Evolutionary conservation across 345 rosid genomes (phyloP).

Genomic region (Firmiana major): DNA sequence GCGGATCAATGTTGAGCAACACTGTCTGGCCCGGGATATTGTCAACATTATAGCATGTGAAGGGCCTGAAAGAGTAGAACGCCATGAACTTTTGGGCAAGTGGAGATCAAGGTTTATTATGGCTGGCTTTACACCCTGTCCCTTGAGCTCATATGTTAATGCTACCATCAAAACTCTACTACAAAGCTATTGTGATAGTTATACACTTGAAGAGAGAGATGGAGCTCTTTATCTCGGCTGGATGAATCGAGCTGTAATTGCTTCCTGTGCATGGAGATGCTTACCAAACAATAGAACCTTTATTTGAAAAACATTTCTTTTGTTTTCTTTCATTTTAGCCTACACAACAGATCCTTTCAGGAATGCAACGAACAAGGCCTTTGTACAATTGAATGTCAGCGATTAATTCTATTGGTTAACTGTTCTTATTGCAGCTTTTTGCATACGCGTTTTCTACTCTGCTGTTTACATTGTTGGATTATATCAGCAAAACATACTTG

Average conservation of each 20-base stretch:
- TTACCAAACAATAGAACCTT: not conserved
- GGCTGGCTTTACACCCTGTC: conserved; percentile 86
- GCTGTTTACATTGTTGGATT: not conserved
- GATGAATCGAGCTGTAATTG: conserved; percentile 64
- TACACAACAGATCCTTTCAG: not conserved
- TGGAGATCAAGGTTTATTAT: conserved; percentile 79
- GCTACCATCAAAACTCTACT: conserved; percentile 66
- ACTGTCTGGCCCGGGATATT: conserved; percentile 89
- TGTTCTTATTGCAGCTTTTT: not conserved
- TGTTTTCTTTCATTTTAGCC: not conserved
- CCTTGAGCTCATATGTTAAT: conserved; percentile 67
- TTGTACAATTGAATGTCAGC: conserved; percentile 1
- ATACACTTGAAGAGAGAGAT: conserved; percentile 74
- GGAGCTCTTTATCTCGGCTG: conserved; percentile 84
- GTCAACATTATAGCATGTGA: conserved; percentile 94
- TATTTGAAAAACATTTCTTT: not conserved
- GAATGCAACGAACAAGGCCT: not conserved
- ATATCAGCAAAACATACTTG: not conserved
- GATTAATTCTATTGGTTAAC: not conserved
- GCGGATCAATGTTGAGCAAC: conserved; percentile 85
- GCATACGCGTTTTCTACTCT: not conserved
- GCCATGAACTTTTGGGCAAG: conserved; percentile 77
- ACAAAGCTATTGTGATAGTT: conserved; percentile 55
- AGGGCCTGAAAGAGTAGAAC: conserved; percentile 86
- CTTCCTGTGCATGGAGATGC: conserved; percentile 86